Base-by-base conservation (phyloP, 1,139 yeast species). In the Meyerozyma athensensis region DNA sequence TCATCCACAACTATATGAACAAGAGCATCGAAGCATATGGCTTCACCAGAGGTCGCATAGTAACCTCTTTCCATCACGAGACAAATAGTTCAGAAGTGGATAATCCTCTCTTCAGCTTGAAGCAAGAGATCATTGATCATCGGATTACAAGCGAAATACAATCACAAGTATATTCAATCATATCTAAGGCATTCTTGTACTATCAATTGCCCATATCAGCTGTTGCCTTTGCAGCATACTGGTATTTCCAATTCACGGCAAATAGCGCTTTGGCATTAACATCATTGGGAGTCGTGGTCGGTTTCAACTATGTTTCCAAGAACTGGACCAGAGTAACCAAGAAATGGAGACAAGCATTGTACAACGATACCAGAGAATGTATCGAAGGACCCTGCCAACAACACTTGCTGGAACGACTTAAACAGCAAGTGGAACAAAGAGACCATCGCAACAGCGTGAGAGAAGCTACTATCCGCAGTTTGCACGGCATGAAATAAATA, bases 231-330 rank as follows among this genome's bases (percentile, higher is more conserved):
- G 41, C 57, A 6, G 56, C 70, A 1, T 67, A 61, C 47, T 58
- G 60, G 35, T 58, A 56, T 41, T 66, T 69, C 45, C 72, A 59
- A 3, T 58, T 68, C 39, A 51, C 61, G 2, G 43, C 54, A 2
- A 63, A 70, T 37, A 53, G 64, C 10, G 60, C 67, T 1, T 38
- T 59, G 19, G 71, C 74, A 0, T 49, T 70, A 12, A 59, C 56
- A 4, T 48, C 57, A 5, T 50, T 70, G n/a, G 76, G 76, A 2
- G 59, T 68, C 62, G 65, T 64, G 5, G 49, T 65, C 37, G 76
- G 76, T 6, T 67, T 69, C 48, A 68, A 68, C 39, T 59, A 66
- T 37, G 71, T 69, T 2, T 62, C 73, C 5, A 65, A 61, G 36
- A 46, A 43, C 5, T 70, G 76, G 76, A 59, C 58, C 21, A 35